Evolutionary conservation across 2,329 filamentous ascomycete genomes (phyloP), one percentile per base, ranked within the genome.

Genomic region (Colletotrichum trifolii): DNA sequence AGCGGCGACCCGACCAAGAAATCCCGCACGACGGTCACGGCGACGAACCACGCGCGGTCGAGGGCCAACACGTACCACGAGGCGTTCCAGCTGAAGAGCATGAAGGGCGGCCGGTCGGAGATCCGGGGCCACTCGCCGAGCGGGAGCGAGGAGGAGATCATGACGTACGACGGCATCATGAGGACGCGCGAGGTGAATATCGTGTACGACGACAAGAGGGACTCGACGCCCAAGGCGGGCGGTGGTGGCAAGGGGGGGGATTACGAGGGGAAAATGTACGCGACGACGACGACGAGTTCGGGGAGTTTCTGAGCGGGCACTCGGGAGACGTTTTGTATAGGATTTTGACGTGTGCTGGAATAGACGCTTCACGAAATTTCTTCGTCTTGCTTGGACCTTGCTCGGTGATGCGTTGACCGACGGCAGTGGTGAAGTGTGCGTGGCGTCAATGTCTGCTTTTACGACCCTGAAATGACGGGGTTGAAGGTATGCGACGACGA

Each of bases 151-250:
- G 78, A 80, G 59, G 77, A 79, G 65, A 80, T 79, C 11, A 78
- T 79, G 75, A 76, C 77, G 6, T 77, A 78, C 55, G 77, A 79
- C 54, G 77, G 78, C 11, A 80, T 80, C 39, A 70, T 80, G 58
- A 58, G 63, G 50, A 63, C 63, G 15, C 56, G 35, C 7, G 58
- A 66, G 52, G 63, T 66, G 25, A 62, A 63, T 36, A 43, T 66
- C 12, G 53, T 57, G 9, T 53, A 63, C 58, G 62, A 48, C 42
- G 63, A 56, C 47, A 17, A 48, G 40, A 39, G 42, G 35, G 52
- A 62, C 11, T 53, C 62, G 2, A 56, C 47, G 40, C 58, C 43
- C 10, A 10, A 34, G 12, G 53, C 12, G n/a, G 54, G n/a, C 4
- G 47, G 34, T 6, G 53, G 9, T 36, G 60, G 15, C 42, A 25